phyloP scores from a whole-genome alignment of 257 asterid species.

The Fraxinus pennsylvanica region DNA sequence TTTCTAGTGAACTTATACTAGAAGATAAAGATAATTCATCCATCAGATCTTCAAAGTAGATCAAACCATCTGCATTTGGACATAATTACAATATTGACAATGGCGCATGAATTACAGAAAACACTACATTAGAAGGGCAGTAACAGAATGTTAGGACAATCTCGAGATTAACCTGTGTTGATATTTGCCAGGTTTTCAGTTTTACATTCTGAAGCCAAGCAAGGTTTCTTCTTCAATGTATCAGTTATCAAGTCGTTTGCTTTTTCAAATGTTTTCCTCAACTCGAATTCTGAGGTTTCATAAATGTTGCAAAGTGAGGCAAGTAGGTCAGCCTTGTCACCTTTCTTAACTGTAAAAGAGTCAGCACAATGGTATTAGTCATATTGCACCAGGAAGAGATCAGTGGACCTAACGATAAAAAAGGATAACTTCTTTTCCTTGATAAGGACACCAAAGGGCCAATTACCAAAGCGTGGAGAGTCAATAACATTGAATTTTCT shows the following conservation, averaged over 20 bases:
- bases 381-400: constrained; percentile 9
- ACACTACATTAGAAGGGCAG: constrained; percentile 11
- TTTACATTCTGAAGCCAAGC: constrained; percentile 61
- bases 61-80: constrained; percentile 68
- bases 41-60: constrained; percentile 74
- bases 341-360: constrained; percentile 66
- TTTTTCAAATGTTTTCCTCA: constrained; percentile 64
- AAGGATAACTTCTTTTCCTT: neutral
- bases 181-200: constrained; percentile 57
- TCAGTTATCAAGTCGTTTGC: constrained; percentile 62
- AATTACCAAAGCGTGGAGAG: constrained; percentile 68
- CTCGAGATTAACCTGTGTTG: constrained; percentile 54
- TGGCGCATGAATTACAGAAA: constrained; percentile 11
- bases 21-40: constrained; percentile 64
- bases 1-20: constrained; percentile 58
- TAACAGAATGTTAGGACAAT: constrained; percentile 8
- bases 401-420: neutral
- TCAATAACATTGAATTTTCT: constrained; percentile 64
- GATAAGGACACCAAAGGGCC: constrained; percentile 12
- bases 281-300: constrained; percentile 80
- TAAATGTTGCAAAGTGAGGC: constrained; percentile 78
- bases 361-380: constrained; percentile 17
- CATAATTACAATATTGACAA: constrained; percentile 14
- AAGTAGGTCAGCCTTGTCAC: constrained; percentile 67
- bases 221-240: constrained; percentile 56